These are phyloP conservation scores for Wickerhamiella sergipiensis DNA, from an alignment of 805 yeast genomes.

Conservation along the genomic window DNA sequence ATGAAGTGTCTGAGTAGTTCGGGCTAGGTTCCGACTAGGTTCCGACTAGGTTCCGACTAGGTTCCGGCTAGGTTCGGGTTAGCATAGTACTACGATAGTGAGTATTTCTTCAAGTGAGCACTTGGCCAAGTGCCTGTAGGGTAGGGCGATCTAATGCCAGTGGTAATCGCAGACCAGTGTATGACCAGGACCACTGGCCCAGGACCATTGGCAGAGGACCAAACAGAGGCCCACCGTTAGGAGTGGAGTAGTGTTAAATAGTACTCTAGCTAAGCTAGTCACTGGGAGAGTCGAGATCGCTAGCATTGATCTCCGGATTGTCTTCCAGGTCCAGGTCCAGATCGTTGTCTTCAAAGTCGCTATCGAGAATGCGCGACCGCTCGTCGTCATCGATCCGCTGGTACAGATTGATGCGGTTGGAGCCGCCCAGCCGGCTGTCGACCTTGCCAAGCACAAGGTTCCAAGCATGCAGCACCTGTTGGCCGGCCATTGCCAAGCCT, in stretches of 20 bases:
- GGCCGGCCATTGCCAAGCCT: slow-evolving; percentile 1
- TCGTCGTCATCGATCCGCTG: slow-evolving; percentile 24
- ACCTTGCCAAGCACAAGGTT: slow-evolving; percentile 1
- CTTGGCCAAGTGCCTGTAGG: too few species aligned
- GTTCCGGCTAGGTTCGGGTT: not conserved
- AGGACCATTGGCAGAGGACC: too few species aligned
- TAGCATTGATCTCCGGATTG: slow-evolving; percentile 6
- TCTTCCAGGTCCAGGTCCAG: slow-evolving; percentile 9
- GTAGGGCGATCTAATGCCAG: too few species aligned
- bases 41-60: not conserved
- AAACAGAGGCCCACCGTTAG: too few species aligned
- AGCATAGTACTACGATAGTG: not conserved
- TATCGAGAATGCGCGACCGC: slow-evolving; percentile 20
- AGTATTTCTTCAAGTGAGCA: too few species aligned
- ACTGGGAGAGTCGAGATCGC: slow-evolving; percentile 1
- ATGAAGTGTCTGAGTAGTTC: slow-evolving; percentile 3
- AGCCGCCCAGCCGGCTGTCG: slow-evolving; percentile 3
- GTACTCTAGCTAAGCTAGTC: too few species aligned
- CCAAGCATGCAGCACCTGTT: slow-evolving; percentile 2
- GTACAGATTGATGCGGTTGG: slow-evolving; percentile 18
- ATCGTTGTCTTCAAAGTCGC: slow-evolving; percentile 15
- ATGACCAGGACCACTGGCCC: too few species aligned
- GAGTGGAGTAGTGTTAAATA: too few species aligned
- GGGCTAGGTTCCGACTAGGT: not conserved
- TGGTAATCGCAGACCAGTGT: too few species aligned